These are phyloP conservation scores for Lentinula raphanica DNA, from an alignment of 768 basidiomycete genomes.

Conservation along the genomic window DNA sequence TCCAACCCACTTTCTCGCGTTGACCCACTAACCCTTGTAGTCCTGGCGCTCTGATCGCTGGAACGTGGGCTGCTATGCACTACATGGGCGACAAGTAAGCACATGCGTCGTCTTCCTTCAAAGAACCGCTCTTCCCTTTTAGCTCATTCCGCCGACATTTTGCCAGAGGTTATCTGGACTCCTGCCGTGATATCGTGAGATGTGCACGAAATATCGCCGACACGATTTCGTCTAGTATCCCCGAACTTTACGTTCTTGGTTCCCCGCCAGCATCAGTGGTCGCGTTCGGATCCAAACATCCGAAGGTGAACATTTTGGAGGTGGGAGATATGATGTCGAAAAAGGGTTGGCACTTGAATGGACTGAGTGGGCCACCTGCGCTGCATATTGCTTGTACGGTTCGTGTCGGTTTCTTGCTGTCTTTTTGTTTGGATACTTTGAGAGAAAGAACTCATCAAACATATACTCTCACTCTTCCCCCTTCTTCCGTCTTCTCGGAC, in stretches of 20 bases:
- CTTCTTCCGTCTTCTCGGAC: background rate
- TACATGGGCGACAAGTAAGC: conserved; percentile 83
- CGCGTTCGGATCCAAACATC: conserved; percentile 71
- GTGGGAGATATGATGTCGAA: conserved; percentile 87
- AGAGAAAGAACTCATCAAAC: background rate
- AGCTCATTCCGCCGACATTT: conserved; percentile 6
- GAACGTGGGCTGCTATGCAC: conserved; percentile 95
- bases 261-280: conserved; percentile 88
- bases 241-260: conserved; percentile 85
- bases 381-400: conserved; percentile 95
- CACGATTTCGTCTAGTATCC: conserved; percentile 60
- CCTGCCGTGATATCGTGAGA: conserved; percentile 78
- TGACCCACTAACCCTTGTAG: conserved; percentile 34
- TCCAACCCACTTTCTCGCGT: background rate
- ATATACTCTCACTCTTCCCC: background rate
- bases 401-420: too few relatives aligned
- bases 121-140: background rate
- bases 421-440: background rate
- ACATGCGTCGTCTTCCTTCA: background rate
- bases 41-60: conserved; percentile 89
- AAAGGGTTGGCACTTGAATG: conserved; percentile 91
- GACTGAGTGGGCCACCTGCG: conserved; percentile 68
- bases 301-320: conserved; percentile 68
- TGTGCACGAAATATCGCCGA: conserved; percentile 67
- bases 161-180: conserved; percentile 77